Percentiles rank a stretch among this genome's conserved stretches.
Conservation (phyloP, 345 rosid species). For the Excoecaria cochinchinensis region DNA sequence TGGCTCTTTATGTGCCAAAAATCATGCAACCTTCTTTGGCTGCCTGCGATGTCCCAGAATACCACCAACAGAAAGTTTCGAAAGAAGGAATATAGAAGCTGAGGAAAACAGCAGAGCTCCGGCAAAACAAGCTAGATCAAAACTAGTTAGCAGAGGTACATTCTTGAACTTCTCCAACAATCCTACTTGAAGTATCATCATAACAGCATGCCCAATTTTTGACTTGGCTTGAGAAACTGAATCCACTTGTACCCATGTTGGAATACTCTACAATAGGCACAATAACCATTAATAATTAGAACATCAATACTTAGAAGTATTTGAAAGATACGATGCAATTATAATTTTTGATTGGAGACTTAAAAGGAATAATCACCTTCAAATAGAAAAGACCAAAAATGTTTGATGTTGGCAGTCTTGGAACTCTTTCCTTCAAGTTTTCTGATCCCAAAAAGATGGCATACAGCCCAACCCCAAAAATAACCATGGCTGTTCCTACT, state of each 20-base stretch:
- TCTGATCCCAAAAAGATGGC: constrained; percentile 58
- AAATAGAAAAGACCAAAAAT: constrained; percentile 53
- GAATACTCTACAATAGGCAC: constrained; percentile 39
- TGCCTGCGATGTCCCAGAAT: constrained; percentile 2
- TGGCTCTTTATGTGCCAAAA: not conserved
- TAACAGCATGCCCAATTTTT: constrained; percentile 62
- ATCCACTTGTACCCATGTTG: constrained; percentile 49
- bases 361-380: constrained; percentile 26
- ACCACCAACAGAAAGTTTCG: constrained; percentile 39
- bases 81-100: constrained; percentile 56
- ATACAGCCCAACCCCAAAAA: constrained; percentile 58
- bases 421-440: constrained; percentile 17
- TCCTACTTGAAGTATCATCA: constrained; percentile 75
- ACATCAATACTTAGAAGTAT: not conserved
- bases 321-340: not conserved
- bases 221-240: constrained; percentile 63
- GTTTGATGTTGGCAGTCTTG: constrained; percentile 39
- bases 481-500: constrained; percentile 63
- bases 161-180: constrained; percentile 61
- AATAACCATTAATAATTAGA: not conserved
- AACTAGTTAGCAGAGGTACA: constrained; percentile 43
- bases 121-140: constrained; percentile 71
- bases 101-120: constrained; percentile 59
- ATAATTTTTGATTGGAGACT: not conserved
- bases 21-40: not conserved